Evolutionary conservation across 495 filamentous ascomycete genomes (phyloP), one percentile per base, ranked within the genome.

Genomic region (Talaromyces thailandensis): DNA sequence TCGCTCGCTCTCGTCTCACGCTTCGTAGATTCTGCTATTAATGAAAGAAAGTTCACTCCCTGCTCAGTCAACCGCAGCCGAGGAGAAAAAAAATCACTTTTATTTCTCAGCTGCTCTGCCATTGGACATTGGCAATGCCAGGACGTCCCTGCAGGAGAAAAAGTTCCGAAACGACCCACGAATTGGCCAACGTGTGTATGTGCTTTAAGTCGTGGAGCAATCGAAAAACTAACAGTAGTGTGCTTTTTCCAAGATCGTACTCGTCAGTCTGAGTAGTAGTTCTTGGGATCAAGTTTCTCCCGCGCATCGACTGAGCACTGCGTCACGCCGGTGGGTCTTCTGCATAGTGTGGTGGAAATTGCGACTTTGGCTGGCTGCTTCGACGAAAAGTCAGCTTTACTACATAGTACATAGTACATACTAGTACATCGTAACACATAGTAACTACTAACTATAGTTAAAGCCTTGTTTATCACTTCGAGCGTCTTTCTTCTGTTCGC

Each of bases 301-400:
- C 12, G 50, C n/a, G 25, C n/a, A 18, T 43, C 14, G 48, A 52
- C 14, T 4, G 50, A 16, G 14, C 16, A 18, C 23, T 45, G 57
- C 57, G 57, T 60, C 57, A 60, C 57, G 57, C 26, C 37, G 40
- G 57, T 60, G 57, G 57, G 57, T 48, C 57, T 29, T 16, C 11
- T 35, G 32, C n/a, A n/a, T n/a, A n/a, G n/a, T n/a, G n/a, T n/a
- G n/a, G n/a, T 48, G 57, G 57, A 23, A 31, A 57, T 57, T 35
- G 21, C 24, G 21, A 55, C 23, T 55, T 55, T 55, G 37, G 37
- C 37, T 48, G 43, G 52, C 52, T 56, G 52, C 29, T 31, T 31
- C 29, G 2, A 31, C 8, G 31, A 32, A 32, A 37, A 37, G 35
- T 37, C 35, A 16, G 35, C 35, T 32, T 11, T 32, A n/a, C n/a